Conservation (phyloP, 1,139 yeast genomes). For the Kodamaea fungicola region DNA sequence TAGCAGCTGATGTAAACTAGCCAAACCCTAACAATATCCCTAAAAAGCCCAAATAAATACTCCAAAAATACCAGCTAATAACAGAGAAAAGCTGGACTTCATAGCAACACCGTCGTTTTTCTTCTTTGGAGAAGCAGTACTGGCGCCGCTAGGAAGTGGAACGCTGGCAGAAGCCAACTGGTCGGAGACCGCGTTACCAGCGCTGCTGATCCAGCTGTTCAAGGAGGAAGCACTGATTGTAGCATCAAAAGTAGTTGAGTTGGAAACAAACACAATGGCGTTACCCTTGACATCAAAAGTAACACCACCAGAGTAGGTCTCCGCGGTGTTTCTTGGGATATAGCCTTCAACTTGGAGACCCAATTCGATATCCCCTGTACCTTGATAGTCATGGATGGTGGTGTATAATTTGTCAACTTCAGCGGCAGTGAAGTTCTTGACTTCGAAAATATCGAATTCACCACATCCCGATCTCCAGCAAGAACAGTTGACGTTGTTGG, state of each 20-base stretch:
- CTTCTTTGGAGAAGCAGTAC: constrained; percentile 22
- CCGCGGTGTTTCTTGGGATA: constrained; percentile 47
- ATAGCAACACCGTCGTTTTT: constrained; percentile 14
- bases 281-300: constrained; percentile 59
- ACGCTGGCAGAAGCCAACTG: constrained; percentile 21
- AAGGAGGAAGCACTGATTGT: constrained; percentile 32
- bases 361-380: constrained; percentile 53
- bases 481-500: constrained; percentile 68
- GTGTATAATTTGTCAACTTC: constrained; percentile 55
- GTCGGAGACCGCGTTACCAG: constrained; percentile 21
- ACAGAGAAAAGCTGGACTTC: constrained; percentile 15
- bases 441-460: constrained; percentile 89
- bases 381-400: constrained; percentile 73
- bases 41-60: constrained; percentile 16
- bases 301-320: constrained; percentile 67
- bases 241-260: constrained; percentile 47
- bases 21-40: neutral
- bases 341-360: constrained; percentile 61
- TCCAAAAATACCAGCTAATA: constrained; percentile 16
- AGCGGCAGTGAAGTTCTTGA: constrained; percentile 39
- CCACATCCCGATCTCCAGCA: constrained; percentile 98
- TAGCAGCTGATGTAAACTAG: no score
- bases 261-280: constrained; percentile 59
- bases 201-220: constrained; percentile 29
- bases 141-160: constrained; percentile 16